Evolutionary conservation across 371 early-diverging fungal species (phyloP).

Genomic region (Haplosporangium sp.): DNA sequence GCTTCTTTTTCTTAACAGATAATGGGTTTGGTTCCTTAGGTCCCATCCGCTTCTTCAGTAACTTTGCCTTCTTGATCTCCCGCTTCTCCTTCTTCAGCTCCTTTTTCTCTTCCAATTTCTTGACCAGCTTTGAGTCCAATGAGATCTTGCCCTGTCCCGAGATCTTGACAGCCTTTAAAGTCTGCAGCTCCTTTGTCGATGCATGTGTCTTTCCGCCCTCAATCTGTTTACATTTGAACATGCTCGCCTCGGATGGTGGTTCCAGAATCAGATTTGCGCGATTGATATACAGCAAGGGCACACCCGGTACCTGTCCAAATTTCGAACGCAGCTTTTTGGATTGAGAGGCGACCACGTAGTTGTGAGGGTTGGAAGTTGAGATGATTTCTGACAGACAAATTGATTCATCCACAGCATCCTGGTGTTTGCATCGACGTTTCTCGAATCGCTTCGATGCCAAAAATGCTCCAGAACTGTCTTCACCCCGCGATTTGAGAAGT

Average conservation of each 20-base stretch:
- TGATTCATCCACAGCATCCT: conserved; percentile 69
- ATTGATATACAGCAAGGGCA: conserved; percentile 88
- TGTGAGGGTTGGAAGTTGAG: conserved; percentile 73
- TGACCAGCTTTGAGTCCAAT: conserved; percentile 27
- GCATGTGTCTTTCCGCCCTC: conserved; percentile 69
- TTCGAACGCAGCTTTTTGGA: conserved; percentile 70
- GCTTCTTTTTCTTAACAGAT: conserved; percentile 84
- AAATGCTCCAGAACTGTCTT: conserved; percentile 67
- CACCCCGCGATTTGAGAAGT: conserved; percentile 76
- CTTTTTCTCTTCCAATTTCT: conserved; percentile 38
- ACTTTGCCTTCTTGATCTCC: conserved; percentile 51
- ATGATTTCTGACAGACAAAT: conserved; percentile 83
- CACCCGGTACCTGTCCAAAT: conserved; percentile 83
- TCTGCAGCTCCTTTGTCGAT: conserved; percentile 54
- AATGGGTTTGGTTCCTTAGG: conserved; percentile 89
- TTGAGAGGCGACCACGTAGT: conserved; percentile 88
- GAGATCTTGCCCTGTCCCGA: conserved; percentile 35
- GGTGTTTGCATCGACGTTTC: conserved; percentile 82
- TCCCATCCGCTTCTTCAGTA: conserved; percentile 61
- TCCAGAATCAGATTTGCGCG: conserved; percentile 85
- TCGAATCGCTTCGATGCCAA: conserved; percentile 77
- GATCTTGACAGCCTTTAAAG: conserved; percentile 55
- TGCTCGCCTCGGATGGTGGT: conserved; percentile 70
- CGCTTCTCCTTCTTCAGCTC: conserved; percentile 34
- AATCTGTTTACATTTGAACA: conserved; percentile 46